Evolutionary conservation across 352 stramenopile species (phyloP).

Genomic region (Peronospora destructor): DNA sequence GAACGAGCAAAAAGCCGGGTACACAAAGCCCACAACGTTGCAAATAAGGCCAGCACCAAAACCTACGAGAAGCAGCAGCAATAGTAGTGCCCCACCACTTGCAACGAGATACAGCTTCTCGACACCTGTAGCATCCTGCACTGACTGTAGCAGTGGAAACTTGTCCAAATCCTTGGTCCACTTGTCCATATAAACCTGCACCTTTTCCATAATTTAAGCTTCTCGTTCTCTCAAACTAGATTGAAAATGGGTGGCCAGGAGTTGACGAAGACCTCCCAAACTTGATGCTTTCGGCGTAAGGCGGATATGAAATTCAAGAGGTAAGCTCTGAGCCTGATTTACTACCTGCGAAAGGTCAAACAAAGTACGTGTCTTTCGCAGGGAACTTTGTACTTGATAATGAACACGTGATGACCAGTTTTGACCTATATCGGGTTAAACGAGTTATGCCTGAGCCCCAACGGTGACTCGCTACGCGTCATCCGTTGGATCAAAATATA

Average conservation of each 20-base stretch:
- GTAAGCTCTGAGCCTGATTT: neutral
- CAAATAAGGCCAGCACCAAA: conserved; percentile 83
- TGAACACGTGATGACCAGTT: neutral
- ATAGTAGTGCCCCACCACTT: conserved; percentile 45
- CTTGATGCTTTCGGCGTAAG: neutral
- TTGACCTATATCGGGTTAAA: too few species aligned
- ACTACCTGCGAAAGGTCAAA: conserved; percentile 6
- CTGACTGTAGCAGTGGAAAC: conserved; percentile 66
- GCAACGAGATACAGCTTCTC: conserved; percentile 86
- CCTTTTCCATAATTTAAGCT: conserved; percentile 54
- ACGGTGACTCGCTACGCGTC: too few species aligned
- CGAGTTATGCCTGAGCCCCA: too few species aligned
- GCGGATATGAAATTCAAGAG: neutral
- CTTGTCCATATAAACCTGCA: conserved; percentile 82
- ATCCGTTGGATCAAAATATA: too few species aligned
- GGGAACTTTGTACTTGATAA: conserved; percentile 7
- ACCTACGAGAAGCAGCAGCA: conserved; percentile 77
- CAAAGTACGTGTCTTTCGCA: neutral
- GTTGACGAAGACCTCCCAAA: neutral
- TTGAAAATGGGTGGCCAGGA: conserved; percentile 5
- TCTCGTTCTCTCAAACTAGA: conserved; percentile 19
- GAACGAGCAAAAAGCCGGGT: conserved; percentile 80
- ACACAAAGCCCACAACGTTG: conserved; percentile 79
- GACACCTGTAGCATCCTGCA: conserved; percentile 75
- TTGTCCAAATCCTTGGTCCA: conserved; percentile 83